Evolutionary conservation across 306 rosid species (phyloP).

Genomic region (Prunus davidiana): DNA sequence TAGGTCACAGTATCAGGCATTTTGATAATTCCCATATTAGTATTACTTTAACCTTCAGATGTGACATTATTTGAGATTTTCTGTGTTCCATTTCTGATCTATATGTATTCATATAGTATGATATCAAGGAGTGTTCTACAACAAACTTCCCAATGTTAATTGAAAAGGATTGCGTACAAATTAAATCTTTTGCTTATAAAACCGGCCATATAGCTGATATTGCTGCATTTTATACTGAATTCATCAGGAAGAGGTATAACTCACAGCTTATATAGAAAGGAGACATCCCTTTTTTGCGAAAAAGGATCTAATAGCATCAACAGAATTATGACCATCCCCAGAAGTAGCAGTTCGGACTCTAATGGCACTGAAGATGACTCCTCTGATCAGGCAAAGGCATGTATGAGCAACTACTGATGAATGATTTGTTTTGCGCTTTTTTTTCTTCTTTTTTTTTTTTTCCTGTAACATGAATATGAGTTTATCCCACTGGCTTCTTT

Average conservation of each 20-base stretch:
- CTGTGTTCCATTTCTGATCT: not conserved
- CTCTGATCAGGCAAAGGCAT: slow-evolving; percentile 58
- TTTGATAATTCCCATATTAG: not conserved
- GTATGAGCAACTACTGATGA: slow-evolving; percentile 26
- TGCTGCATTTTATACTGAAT: not conserved
- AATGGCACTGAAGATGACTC: slow-evolving; percentile 37
- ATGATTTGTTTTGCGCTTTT: not conserved
- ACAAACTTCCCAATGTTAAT: not conserved
- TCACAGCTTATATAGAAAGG: slow-evolving; percentile 36
- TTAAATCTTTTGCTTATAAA: slow-evolving; percentile 12
- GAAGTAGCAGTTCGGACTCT: slow-evolving; percentile 51
- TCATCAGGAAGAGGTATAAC: slow-evolving; percentile 38
- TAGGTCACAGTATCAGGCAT: not conserved
- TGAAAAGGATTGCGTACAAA: not conserved
- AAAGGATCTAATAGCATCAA: slow-evolving; percentile 25
- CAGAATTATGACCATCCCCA: slow-evolving; percentile 25
- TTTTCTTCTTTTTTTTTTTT: not conserved
- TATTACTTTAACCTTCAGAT: not conserved
- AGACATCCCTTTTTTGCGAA: slow-evolving; percentile 27
- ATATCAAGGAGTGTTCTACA: not conserved
- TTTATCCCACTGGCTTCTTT: slow-evolving; percentile 13
- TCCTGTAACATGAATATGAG: not conserved
- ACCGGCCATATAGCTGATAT: not conserved
- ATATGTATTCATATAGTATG: not conserved
- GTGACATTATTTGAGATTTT: not conserved